Evolutionary conservation across 495 filamentous ascomycete genomes (phyloP).

Genomic region (Thermothielavioides terrestris): DNA sequence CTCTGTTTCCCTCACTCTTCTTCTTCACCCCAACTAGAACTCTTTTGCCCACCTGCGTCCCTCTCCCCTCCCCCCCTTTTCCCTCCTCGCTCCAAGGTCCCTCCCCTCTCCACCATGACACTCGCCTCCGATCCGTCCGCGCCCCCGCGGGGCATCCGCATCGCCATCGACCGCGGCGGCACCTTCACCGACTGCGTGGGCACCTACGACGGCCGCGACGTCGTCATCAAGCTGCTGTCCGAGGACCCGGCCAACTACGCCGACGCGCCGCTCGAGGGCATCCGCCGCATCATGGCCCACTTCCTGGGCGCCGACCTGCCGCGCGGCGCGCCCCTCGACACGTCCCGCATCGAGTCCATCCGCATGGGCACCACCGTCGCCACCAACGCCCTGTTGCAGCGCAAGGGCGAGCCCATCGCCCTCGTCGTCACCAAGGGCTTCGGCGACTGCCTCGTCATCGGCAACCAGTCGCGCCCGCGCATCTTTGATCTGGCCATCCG

Average conservation of each 20-base stretch:
- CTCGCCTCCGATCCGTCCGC: neutral
- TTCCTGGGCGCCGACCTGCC: conserved; percentile 70
- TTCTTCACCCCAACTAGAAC: neutral
- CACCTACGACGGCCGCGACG: conserved; percentile 64
- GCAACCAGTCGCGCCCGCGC: conserved; percentile 72
- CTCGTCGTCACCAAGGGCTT: conserved; percentile 91
- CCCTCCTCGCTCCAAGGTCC: no score
- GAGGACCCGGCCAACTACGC: conserved; percentile 82
- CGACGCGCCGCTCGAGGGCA: conserved; percentile 85
- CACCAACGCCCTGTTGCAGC: conserved; percentile 80
- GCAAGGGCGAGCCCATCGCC: conserved; percentile 88
- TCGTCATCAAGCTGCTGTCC: conserved; percentile 84
- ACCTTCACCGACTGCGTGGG: conserved; percentile 65
- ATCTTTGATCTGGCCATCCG: conserved; percentile 78
- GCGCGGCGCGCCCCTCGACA: conserved; percentile 74
- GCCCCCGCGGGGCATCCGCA: conserved; percentile 39
- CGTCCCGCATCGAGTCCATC: conserved; percentile 71
- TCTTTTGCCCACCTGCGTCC: neutral
- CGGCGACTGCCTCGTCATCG: conserved; percentile 80
- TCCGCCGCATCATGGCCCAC: conserved; percentile 77
- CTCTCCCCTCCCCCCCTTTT: neutral
- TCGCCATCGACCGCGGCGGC: conserved; percentile 59
- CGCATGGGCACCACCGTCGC: conserved; percentile 88
- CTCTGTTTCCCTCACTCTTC: no score
- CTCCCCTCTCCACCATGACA: neutral